Evolutionary conservation across 345 rosid genomes (phyloP).

Genomic region (Sonneratia alba): DNA sequence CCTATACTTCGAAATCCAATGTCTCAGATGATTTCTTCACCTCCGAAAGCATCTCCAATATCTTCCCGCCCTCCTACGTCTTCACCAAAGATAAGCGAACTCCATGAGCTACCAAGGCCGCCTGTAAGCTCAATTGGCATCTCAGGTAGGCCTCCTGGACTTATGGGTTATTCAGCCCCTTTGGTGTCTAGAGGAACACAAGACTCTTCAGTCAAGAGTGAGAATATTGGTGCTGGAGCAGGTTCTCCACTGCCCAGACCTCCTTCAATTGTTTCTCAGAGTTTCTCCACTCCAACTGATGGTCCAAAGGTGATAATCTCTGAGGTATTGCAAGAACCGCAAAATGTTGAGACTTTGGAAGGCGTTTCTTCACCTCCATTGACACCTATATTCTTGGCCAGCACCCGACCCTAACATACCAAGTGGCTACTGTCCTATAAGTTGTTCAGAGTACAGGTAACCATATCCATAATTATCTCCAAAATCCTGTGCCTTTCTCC

Average conservation of each 20-base stretch:
- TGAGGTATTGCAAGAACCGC: constrained; percentile 22
- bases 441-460: not conserved
- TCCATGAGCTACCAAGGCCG: constrained; percentile 99
- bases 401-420: constrained; percentile 12
- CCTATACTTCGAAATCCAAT: constrained; percentile 50
- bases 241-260: constrained; percentile 76
- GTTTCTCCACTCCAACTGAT: constrained; percentile 79
- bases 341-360: constrained; percentile 29
- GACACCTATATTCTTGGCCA: constrained; percentile 49
- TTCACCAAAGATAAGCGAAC: constrained; percentile 87
- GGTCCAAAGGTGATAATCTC: constrained; percentile 36
- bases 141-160: constrained; percentile 31
- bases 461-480: not conserved
- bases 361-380: constrained; percentile 54
- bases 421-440: not conserved
- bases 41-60: constrained; percentile 29
- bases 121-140: constrained; percentile 34
- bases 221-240: constrained; percentile 24
- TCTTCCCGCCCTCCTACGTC: constrained; percentile 60
- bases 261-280: constrained; percentile 43
- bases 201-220: constrained; percentile 31
- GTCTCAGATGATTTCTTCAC: constrained; percentile 27
- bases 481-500: too few species aligned
- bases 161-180: constrained; percentile 70
- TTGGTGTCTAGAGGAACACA: constrained; percentile 38